Evolutionary conservation across 2,329 filamentous ascomycete genomes (phyloP).

Genomic region (Venturia oleaginea): DNA sequence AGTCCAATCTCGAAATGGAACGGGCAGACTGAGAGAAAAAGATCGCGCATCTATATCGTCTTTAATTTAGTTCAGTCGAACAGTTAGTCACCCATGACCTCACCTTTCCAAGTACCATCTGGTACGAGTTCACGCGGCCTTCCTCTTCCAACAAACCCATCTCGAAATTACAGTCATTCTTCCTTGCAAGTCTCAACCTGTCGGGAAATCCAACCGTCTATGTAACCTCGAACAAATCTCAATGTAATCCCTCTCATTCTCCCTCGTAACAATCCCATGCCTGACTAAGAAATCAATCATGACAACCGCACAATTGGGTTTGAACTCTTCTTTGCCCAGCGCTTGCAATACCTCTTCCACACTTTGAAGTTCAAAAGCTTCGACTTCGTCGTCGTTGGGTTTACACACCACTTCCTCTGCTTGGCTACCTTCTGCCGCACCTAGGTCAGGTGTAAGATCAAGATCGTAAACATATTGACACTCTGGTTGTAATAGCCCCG

Average conservation of each 20-base stretch:
- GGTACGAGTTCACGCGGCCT: background rate
- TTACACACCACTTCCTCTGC: conserved; percentile 46
- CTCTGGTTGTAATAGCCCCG: conserved; percentile 77
- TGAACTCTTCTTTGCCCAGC: conserved; percentile 68
- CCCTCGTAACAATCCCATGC: conserved; percentile 67
- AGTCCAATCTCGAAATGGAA: too few species aligned
- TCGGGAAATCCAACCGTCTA: conserved; percentile 67
- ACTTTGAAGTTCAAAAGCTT: conserved; percentile 68
- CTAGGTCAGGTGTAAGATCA: conserved; percentile 52
- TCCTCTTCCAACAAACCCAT: background rate
- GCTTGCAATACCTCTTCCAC: conserved; percentile 67
- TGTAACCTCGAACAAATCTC: conserved; percentile 70
- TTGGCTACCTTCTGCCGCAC: background rate
- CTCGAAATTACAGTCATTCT: background rate
- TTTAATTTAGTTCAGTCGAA: too few species aligned
- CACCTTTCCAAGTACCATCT: too few species aligned
- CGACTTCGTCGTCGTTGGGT: conserved; percentile 83
- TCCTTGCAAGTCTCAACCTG: background rate
- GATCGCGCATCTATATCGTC: too few species aligned
- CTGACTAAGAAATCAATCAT: conserved; percentile 85
- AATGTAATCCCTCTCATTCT: conserved; percentile 69
- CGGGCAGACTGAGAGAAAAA: too few species aligned
- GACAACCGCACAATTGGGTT: conserved; percentile 82
- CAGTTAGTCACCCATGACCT: too few species aligned
- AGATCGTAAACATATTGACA: conserved; percentile 88